A percentile compares a stretch with the other conserved stretches of the same genome.
phyloP scores from a whole-genome alignment of 2,329 filamentous ascomycete genomes.

The Cyphellophora europaea region DNA sequence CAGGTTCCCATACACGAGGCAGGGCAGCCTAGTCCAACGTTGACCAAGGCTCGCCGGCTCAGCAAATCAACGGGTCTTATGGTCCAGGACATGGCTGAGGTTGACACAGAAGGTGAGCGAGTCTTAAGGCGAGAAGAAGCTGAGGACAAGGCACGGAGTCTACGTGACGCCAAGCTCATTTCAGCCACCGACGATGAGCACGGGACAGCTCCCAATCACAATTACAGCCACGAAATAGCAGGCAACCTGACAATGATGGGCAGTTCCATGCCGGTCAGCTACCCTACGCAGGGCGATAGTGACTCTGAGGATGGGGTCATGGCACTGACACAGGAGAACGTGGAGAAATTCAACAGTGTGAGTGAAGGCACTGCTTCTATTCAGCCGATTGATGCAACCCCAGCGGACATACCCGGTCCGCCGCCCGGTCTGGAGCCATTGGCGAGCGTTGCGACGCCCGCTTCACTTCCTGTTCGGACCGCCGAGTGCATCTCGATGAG shows the following conservation, averaged over 20 bases:
- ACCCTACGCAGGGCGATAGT: slow-evolving; percentile 22
- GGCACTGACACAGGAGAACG: slow-evolving; percentile 44
- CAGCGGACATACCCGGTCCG: slow-evolving; percentile 6
- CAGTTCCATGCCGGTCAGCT: slow-evolving; percentile 23
- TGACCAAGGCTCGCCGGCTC: slow-evolving; percentile 17
- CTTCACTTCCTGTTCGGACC: neutral
- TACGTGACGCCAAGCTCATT: slow-evolving; percentile 47
- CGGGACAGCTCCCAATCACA: neutral
- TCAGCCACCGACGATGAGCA: slow-evolving; percentile 28
- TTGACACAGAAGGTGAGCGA: slow-evolving; percentile 32
- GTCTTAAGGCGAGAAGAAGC: slow-evolving; percentile 37
- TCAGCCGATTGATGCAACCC: neutral
- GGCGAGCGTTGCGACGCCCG: neutral
- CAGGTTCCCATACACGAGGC: neutral
- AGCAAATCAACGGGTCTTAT: slow-evolving; percentile 22
- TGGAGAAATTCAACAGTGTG: slow-evolving; percentile 32
- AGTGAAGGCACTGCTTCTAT: too few relatives aligned
- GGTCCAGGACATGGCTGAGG: slow-evolving; percentile 6
- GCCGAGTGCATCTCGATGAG: neutral
- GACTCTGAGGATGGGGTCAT: slow-evolving; percentile 4
- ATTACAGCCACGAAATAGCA: neutral
- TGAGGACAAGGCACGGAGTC: slow-evolving; percentile 45
- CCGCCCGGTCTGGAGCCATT: slow-evolving; percentile 3
- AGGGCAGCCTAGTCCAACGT: neutral
- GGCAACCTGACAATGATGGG: neutral